Percentiles rank a stretch among this genome's conserved stretches.
Conservation (phyloP, 2,329 filamentous ascomycete species). For the Xylaria sp. region DNA sequence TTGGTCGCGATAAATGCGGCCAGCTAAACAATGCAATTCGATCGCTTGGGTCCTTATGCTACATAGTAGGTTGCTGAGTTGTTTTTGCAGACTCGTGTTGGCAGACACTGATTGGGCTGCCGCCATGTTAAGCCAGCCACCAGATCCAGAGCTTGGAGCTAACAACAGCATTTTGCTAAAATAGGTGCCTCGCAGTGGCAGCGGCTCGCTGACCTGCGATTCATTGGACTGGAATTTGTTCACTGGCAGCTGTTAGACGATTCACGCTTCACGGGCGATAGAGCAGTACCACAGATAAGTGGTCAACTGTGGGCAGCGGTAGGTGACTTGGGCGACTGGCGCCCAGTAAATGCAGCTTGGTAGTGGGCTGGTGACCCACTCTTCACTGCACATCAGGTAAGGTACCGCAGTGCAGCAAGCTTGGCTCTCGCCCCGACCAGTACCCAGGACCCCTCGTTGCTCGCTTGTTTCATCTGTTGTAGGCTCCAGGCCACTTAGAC, state of each 20-base stretch:
- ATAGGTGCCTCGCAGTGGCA: constrained; percentile 31
- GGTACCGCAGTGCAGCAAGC: constrained; percentile 21
- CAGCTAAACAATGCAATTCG: constrained; percentile 23
- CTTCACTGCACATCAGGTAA: constrained; percentile 6
- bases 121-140: constrained; percentile 34
- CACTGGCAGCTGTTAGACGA: constrained; percentile 22
- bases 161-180: constrained; percentile 24
- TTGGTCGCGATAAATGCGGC: constrained; percentile 30
- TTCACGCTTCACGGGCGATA: background rate
- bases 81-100: constrained; percentile 35
- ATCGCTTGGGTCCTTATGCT: constrained; percentile 21
- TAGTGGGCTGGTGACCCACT: constrained; percentile 21
- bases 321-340: constrained; percentile 34
- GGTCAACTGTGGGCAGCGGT: constrained; percentile 25
- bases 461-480: constrained; percentile 49
- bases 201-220: constrained; percentile 20
- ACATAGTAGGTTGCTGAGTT: constrained; percentile 35
- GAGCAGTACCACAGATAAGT: background rate
- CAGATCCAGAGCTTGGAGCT: constrained; percentile 12
- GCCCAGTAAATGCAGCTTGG: constrained; percentile 22
- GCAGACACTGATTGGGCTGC: constrained; percentile 39
- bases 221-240: constrained; percentile 3
- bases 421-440: constrained; percentile 38
- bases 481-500: constrained; percentile 42
- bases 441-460: constrained; percentile 37